A percentile compares a stretch with the other conserved stretches of the same genome.
Evolutionary conservation across 257 asterid genomes (phyloP).

Genomic region (Solanum dulcamara): DNA sequence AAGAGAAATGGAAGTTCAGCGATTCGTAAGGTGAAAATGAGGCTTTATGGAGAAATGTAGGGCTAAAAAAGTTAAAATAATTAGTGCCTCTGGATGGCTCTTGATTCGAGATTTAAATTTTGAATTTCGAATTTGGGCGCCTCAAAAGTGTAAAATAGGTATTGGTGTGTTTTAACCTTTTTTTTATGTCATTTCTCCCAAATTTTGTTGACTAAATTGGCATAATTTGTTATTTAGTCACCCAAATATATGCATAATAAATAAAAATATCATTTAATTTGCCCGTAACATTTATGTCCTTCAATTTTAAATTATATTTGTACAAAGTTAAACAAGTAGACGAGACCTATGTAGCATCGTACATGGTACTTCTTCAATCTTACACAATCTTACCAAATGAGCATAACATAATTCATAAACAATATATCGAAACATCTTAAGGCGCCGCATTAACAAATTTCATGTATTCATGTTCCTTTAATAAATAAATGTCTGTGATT

Average conservation of each 20-base stretch:
- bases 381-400: too few relatives aligned
- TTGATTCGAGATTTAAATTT: neutral
- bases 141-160: neutral
- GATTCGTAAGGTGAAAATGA: neutral
- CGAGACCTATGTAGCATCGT: too few relatives aligned
- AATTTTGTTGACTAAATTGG: neutral
- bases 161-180: neutral
- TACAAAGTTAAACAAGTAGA: neutral
- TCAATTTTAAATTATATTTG: neutral
- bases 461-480: too few relatives aligned
- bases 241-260: neutral
- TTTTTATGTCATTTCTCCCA: neutral
- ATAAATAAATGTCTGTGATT: too few relatives aligned
- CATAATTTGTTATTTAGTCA: neutral
- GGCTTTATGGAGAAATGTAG: neutral
- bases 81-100: neutral
- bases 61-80: neutral
- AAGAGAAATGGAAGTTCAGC: neutral
- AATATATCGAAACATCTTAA: too few relatives aligned
- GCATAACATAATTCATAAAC: too few relatives aligned
- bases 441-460: too few relatives aligned
- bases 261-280: neutral
- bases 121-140: neutral
- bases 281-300: fast-evolving
- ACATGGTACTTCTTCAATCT: too few relatives aligned